These are phyloP conservation scores for Gryganskiella cystojenkinii DNA, from an alignment of 192 early-diverging fungal species.

Conservation along the genomic window DNA sequence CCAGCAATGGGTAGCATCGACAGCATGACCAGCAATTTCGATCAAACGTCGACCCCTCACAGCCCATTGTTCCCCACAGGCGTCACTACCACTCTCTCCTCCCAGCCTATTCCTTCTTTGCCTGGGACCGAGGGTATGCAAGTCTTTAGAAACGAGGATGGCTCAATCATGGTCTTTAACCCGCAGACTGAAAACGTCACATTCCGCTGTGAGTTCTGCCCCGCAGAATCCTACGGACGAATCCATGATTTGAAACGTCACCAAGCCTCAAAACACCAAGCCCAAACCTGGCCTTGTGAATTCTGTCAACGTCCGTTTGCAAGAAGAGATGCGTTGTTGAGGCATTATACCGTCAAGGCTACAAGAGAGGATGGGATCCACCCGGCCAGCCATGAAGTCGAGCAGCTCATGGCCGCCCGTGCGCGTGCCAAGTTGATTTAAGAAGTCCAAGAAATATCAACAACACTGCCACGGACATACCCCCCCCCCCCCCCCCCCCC, in stretches of 20 bases:
- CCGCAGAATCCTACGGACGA: not conserved
- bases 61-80: too few species aligned
- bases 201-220: constrained; percentile 1
- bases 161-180: constrained; percentile 1
- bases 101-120: constrained; percentile 1
- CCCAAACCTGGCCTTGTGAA: not conserved
- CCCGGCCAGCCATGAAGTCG: not conserved
- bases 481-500: too few species aligned
- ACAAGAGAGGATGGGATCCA: not conserved
- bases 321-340: constrained; percentile 1
- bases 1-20: too few species aligned
- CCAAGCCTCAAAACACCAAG: not conserved
- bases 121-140: too few species aligned
- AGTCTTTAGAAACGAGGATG: not conserved
- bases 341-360: constrained; percentile 1
- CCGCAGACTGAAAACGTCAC: not conserved
- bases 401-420: constrained; percentile 1
- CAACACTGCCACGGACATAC: too few species aligned
- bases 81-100: too few species aligned
- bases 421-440: constrained; percentile 1
- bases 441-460: too few species aligned
- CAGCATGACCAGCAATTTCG: too few species aligned
- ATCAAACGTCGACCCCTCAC: too few species aligned
- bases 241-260: constrained; percentile 1
- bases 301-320: not conserved